Base-by-base conservation (phyloP, 371 early-diverging fungal genomes). In the Lichtheimia ramosa region DNA sequence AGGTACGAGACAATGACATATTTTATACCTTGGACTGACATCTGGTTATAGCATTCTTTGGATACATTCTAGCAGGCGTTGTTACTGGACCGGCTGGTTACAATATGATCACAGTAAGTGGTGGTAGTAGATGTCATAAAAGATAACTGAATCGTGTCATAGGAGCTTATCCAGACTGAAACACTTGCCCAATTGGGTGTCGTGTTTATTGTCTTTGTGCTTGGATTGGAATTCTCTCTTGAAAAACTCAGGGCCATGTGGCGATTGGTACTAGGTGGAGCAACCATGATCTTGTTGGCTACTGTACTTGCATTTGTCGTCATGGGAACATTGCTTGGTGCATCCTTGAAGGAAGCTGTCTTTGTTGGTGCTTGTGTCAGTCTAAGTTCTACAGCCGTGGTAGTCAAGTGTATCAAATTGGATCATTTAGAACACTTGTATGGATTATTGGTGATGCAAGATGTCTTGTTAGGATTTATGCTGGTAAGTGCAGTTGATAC, bases 161-260 rank as follows among this genome's bases (percentile, higher is more conserved):
- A 81, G 71, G 77, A 77, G 62, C 56, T 84, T 10, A 77, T 84
- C 43, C 83, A 84, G 59, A 68, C 81, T 15, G 82, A 83, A 48
- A 84, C 85, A 43, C 54, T 84, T 5, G 77, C 81, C 3, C 84
- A 85, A 46, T 60, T 87, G 1, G 88, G 88, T 13, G 83, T 87
- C 18, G 64, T 81, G 0, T 75, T 83, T 49, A 82, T 82, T 25
- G 72, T 87, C 2, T 84, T 86, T 64, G 82, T 83, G 5, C 74
- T 87, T 14, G 88, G 88, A 0, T 65, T 86, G 42, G 88, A 86
- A 56, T 86, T 85, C 62, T 80, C 80, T 24, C 42, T 85, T 18
- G 78, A 79, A 4, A 83, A 84, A 48, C 51, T 87, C 7, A 58
- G 70, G 55, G 68, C 77, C 50, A 83, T 83, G 69, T 85, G 84